Evolutionary conservation across 768 basidiomycete genomes (phyloP).

Genomic region (Cantharellus cinnabarinus): DNA sequence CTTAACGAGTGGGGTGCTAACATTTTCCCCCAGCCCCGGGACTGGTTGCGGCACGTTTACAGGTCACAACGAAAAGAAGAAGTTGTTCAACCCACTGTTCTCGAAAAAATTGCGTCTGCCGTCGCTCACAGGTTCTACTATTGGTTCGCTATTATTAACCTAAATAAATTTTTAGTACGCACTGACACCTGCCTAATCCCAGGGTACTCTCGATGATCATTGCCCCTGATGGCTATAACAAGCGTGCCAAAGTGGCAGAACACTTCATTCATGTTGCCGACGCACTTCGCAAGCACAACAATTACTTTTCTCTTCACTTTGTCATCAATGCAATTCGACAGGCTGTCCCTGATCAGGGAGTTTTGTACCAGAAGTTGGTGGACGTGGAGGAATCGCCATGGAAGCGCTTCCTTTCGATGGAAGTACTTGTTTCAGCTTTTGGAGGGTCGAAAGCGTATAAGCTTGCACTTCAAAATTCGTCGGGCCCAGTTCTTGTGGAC

Average conservation of each 20-base stretch:
- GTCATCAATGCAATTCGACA: slow-evolving; percentile 87
- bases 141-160: not conserved
- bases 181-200: slow-evolving; percentile 1
- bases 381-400: slow-evolving; percentile 41
- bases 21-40: slow-evolving; percentile 41
- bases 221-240: slow-evolving; percentile 25
- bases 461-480: slow-evolving; percentile 66
- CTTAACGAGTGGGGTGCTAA: not conserved
- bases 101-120: not conserved
- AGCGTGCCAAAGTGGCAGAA: slow-evolving; percentile 42
- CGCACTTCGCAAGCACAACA: slow-evolving; percentile 62
- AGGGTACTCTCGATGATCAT: slow-evolving; percentile 88
- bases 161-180: not conserved
- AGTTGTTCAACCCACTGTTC: too few relatives aligned
- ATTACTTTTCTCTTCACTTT: slow-evolving; percentile 83
- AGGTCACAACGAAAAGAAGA: not conserved
- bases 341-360: slow-evolving; percentile 56
- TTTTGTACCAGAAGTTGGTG: slow-evolving; percentile 37
- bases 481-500: slow-evolving; percentile 70
- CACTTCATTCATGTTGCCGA: slow-evolving; percentile 73
- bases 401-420: slow-evolving; percentile 65
- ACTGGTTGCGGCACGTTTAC: slow-evolving; percentile 56
- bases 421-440: slow-evolving; percentile 61
- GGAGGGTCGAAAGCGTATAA: slow-evolving; percentile 84
- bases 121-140: not conserved